Evolutionary conservation across 2,329 filamentous ascomycete species (phyloP).

Genomic region (Cladosporium phlei): DNA sequence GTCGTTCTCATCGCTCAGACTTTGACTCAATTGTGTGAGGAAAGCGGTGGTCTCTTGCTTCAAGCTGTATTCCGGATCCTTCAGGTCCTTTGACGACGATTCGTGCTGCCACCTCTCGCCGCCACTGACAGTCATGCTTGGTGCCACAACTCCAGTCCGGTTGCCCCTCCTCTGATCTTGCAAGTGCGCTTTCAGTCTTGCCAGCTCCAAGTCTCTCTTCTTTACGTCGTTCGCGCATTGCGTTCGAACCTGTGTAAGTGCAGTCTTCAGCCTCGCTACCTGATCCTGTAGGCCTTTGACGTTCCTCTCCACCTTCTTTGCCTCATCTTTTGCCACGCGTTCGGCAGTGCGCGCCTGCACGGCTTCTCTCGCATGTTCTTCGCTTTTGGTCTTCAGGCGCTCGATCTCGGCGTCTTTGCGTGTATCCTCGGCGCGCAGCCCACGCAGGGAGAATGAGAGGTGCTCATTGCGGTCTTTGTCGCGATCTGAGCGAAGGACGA

Average conservation of each 20-base stretch:
- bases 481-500: constrained; percentile 87
- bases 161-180: constrained; percentile 56
- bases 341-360: constrained; percentile 69
- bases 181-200: constrained; percentile 82
- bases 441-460: constrained; percentile 71
- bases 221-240: constrained; percentile 88
- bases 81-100: constrained; percentile 42
- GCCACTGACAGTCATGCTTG: constrained; percentile 45
- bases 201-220: constrained; percentile 83
- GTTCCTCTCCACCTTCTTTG: constrained; percentile 70
- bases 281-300: constrained; percentile 78
- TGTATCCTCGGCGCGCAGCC: constrained; percentile 67
- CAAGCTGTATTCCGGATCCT: constrained; percentile 61
- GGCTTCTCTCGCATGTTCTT: constrained; percentile 62
- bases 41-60: constrained; percentile 88
- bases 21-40: constrained; percentile 75
- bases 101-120: constrained; percentile 45
- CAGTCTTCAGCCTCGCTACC: constrained; percentile 68
- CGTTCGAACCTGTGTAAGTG: constrained; percentile 75
- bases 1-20: constrained; percentile 89
- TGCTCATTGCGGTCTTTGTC: constrained; percentile 86
- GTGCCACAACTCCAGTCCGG: constrained; percentile 41
- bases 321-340: constrained; percentile 74
- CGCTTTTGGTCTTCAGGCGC: constrained; percentile 36
- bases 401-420: constrained; percentile 63